Conservation (phyloP, 192 early-diverging fungal genomes). For the Coemansia sp. region DNA sequence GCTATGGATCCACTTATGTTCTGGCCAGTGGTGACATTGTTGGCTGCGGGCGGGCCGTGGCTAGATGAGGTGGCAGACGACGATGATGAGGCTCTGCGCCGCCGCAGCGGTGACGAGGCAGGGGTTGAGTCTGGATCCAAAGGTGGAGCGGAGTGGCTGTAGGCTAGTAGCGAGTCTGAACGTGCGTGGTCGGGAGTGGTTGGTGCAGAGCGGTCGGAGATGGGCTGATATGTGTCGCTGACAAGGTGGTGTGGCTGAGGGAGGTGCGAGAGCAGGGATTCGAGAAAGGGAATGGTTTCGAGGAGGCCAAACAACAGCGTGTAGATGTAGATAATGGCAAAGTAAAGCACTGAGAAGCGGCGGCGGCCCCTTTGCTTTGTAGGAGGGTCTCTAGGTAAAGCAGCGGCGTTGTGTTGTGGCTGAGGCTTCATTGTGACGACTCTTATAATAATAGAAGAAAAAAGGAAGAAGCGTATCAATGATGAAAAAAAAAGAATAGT, state of each 20-base stretch:
- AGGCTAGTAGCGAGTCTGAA: neutral
- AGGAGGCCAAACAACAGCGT: slow-evolving; percentile 46
- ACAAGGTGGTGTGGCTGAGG: slow-evolving; percentile 54
- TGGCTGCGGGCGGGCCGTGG: slow-evolving; percentile 1
- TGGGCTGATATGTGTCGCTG: slow-evolving; percentile 55
- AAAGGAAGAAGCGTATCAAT: neutral
- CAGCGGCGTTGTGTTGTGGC: slow-evolving; percentile 4
- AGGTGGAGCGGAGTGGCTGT: neutral
- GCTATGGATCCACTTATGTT: slow-evolving; percentile 3
- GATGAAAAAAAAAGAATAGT: neutral
- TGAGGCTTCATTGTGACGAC: slow-evolving; percentile 6
- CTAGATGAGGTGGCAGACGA: slow-evolving; percentile 49
- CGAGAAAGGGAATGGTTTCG: slow-evolving; percentile 41
- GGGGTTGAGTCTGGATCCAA: neutral
- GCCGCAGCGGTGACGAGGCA: slow-evolving; percentile 18
- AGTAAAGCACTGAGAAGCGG: slow-evolving; percentile 52
- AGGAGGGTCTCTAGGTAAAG: neutral
- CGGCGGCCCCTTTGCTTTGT: slow-evolving; percentile 19
- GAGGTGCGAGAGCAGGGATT: slow-evolving; percentile 37
- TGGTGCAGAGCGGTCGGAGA: slow-evolving; percentile 29
- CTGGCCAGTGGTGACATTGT: neutral
- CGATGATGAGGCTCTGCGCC: slow-evolving; percentile 44
- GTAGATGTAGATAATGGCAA: slow-evolving; percentile 52
- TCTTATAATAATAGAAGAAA: neutral
- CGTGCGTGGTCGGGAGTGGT: neutral